Evolutionary conservation across 139 green algal genomes (phyloP).

Genomic region (Closterium sp.): DNA sequence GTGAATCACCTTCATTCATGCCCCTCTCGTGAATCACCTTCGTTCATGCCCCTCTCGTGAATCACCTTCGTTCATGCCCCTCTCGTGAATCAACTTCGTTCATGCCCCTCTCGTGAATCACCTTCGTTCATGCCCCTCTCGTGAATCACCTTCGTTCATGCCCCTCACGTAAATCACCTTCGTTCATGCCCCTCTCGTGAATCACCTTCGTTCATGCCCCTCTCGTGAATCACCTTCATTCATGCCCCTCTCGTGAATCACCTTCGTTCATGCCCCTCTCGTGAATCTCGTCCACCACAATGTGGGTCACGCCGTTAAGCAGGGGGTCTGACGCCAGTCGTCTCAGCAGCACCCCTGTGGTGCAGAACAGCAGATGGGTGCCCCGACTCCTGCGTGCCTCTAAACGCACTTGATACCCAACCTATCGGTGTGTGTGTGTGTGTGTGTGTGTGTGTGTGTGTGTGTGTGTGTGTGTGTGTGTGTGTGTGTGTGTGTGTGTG

Average conservation of each 20-base stretch:
- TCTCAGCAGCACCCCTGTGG: slow-evolving; percentile 68
- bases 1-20: too few relatives aligned
- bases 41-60: not conserved
- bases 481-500: too few relatives aligned
- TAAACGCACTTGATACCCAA: slow-evolving; percentile 52
- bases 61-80: slow-evolving; percentile 60
- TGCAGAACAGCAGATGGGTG: slow-evolving; percentile 89
- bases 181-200: slow-evolving; percentile 39
- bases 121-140: not conserved
- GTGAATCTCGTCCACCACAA: slow-evolving; percentile 86
- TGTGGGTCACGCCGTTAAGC: slow-evolving; percentile 65
- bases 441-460: too few relatives aligned
- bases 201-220: too few relatives aligned
- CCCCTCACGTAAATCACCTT: slow-evolving; percentile 74
- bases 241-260: slow-evolving; percentile 22
- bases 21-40: too few relatives aligned
- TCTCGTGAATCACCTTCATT: too few relatives aligned
- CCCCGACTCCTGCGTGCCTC: slow-evolving; percentile 36
- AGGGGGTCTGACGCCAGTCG: slow-evolving; percentile 67
- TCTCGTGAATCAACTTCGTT: slow-evolving; percentile 88
- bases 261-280: slow-evolving; percentile 69
- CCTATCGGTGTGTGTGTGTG: not conserved
- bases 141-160: slow-evolving; percentile 56
- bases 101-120: too few relatives aligned
- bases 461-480: too few relatives aligned